Evolutionary conservation across 164 flowering plant genomes (phyloP).

Genomic region (Tetrastigma voinierianum): DNA sequence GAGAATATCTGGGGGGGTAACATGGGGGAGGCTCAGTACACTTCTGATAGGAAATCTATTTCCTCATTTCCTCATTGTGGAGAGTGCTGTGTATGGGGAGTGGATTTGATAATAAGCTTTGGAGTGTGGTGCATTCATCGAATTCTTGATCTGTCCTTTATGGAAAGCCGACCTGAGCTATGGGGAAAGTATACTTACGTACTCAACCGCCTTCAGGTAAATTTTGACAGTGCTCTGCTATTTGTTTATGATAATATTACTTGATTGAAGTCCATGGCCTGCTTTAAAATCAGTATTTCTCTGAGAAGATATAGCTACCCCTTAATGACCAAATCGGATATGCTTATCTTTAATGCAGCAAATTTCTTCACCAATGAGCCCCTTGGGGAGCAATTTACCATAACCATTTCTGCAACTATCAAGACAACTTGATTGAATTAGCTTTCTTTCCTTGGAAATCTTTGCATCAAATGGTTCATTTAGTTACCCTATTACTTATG

Average conservation of each 20-base stretch:
- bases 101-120: constrained; percentile 74
- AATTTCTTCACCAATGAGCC: background rate
- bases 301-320: too few relatives aligned
- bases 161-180: constrained; percentile 98
- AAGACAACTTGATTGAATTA: too few relatives aligned
- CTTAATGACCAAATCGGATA: background rate
- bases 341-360: background rate
- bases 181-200: constrained; percentile 99
- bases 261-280: background rate
- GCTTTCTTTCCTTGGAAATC: too few relatives aligned
- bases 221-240: background rate
- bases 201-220: constrained; percentile 96
- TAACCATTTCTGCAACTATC: background rate
- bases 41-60: constrained; percentile 36
- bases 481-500: too few relatives aligned
- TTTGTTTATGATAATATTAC: background rate
- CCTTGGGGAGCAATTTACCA: background rate
- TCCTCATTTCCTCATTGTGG: constrained; percentile 79
- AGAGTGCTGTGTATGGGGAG: constrained; percentile 80
- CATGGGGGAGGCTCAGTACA: constrained; percentile 35
- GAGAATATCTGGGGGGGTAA: constrained; percentile 32
- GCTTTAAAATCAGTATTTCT: background rate
- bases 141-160: constrained; percentile 81
- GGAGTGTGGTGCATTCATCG: constrained; percentile 98
- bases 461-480: too few relatives aligned